phyloP scores from a whole-genome alignment of 2,329 filamentous ascomycete genomes.

The Phyllosticta citrichinensis region DNA sequence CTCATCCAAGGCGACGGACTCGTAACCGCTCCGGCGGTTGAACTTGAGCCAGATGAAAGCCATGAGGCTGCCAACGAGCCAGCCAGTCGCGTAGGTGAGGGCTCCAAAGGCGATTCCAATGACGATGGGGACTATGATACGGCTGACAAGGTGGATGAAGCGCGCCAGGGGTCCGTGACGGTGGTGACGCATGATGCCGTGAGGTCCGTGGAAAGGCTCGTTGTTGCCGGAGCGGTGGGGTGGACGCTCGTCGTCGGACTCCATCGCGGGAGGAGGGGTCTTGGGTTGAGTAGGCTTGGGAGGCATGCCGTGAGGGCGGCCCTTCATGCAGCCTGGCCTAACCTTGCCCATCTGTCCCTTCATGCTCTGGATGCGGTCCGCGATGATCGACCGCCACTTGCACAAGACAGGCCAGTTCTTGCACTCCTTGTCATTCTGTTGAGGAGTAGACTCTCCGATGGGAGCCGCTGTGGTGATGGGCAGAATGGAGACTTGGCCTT shows the following conservation, averaged over 20 bases:
- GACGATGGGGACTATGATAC: constrained; percentile 54
- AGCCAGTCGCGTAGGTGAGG: constrained; percentile 55
- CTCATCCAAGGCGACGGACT: constrained; percentile 20
- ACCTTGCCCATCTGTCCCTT: constrained; percentile 22
- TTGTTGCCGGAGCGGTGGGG: constrained; percentile 16
- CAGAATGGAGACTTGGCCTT: constrained; percentile 28
- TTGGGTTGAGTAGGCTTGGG: neutral
- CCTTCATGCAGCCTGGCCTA: constrained; percentile 10
- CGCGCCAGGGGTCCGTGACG: constrained; percentile 25
- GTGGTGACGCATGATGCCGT: constrained; percentile 18
- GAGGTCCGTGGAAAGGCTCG: constrained; percentile 17
- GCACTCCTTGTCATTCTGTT: constrained; percentile 15
- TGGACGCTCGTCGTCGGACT: constrained; percentile 9
- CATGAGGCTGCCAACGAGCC: constrained; percentile 53
- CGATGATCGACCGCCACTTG: constrained; percentile 32
- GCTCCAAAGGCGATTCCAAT: constrained; percentile 61
- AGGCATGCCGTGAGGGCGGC: constrained; percentile 1
- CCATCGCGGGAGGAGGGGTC: neutral
- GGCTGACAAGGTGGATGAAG: constrained; percentile 43
- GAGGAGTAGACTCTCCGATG: constrained; percentile 14
- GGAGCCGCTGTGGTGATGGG: constrained; percentile 23
- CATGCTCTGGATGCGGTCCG: constrained; percentile 22
- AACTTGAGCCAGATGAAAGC: constrained; percentile 50
- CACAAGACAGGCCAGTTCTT: constrained; percentile 27
- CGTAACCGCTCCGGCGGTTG: constrained; percentile 20